Percentiles rank a stretch among this genome's conserved stretches.
Conservation (phyloP, 2,329 filamentous ascomycete species). For the Aureobasidium sp. region DNA sequence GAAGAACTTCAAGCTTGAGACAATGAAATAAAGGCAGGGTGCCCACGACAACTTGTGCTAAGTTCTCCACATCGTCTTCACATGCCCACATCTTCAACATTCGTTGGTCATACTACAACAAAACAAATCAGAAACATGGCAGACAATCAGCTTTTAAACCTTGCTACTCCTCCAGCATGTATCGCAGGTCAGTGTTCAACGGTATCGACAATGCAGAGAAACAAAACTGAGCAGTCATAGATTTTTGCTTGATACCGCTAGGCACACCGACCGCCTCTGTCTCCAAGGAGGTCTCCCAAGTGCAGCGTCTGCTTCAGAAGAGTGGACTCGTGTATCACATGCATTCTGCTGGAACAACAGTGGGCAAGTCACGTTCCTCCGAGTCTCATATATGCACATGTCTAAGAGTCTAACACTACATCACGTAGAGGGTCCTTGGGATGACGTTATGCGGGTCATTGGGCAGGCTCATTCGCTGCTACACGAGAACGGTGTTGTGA, state of each 20-base stretch:
- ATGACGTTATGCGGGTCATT: conserved; percentile 74
- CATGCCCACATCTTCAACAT: background rate
- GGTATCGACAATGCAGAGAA: too few species aligned
- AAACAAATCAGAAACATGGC: background rate
- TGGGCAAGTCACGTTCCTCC: conserved; percentile 56
- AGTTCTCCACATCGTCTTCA: too few species aligned
- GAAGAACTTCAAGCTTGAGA: too few species aligned
- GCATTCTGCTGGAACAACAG: conserved; percentile 89
- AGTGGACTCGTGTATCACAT: conserved; percentile 78
- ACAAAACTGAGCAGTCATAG: conserved; percentile 29
- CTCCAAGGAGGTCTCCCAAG: conserved; percentile 70
- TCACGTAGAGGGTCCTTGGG: conserved; percentile 78
- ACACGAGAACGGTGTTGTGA: conserved; percentile 66
- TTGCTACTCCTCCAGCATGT: conserved; percentile 63
- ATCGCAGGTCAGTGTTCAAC: conserved; percentile 46
- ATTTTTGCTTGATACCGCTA: conserved; percentile 88
- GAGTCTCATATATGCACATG: background rate
- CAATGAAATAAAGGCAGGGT: too few species aligned
- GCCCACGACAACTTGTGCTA: too few species aligned
- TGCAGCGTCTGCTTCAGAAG: conserved; percentile 75
- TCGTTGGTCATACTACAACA: background rate
- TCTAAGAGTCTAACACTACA: background rate
- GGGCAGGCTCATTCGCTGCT: conserved; percentile 79
- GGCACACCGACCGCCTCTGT: conserved; percentile 45
- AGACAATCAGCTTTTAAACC: conserved; percentile 15